Conservation (phyloP, 345 rosid species). For the Bruguiera sexangula region DNA sequence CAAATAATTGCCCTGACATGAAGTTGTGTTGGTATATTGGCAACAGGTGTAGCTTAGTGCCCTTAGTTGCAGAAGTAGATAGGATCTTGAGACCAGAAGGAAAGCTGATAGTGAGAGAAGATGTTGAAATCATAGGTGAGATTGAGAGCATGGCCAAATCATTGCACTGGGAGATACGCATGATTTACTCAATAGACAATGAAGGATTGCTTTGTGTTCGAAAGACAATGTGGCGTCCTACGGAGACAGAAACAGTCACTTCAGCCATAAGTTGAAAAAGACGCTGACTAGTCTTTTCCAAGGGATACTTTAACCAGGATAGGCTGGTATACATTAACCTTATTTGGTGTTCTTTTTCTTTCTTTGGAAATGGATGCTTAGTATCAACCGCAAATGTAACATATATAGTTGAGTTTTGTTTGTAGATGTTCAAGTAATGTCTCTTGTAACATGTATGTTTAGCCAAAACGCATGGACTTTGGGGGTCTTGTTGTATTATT, state of each 20-base stretch:
- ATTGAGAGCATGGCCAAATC: constrained; percentile 60
- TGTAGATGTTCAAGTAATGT: neutral
- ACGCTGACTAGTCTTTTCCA: neutral
- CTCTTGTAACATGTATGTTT: neutral
- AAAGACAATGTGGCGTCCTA: constrained; percentile 79
- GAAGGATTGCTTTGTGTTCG: constrained; percentile 55
- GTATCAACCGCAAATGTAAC: neutral
- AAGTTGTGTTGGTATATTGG: constrained; percentile 7
- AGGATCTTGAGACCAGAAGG: constrained; percentile 74
- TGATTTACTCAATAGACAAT: constrained; percentile 45
- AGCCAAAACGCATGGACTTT: neutral
- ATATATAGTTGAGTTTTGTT: neutral
- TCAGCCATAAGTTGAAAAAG: constrained; percentile 47
- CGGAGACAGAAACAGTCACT: constrained; percentile 43
- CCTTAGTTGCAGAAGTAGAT: constrained; percentile 72
- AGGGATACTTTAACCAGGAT: too few relatives aligned
- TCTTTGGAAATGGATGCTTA: neutral
- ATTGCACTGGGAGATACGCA: constrained; percentile 53
- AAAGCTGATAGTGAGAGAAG: constrained; percentile 59
- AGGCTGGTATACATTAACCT: too few relatives aligned
- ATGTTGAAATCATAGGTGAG: constrained; percentile 50
- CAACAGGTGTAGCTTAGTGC: constrained; percentile 57
- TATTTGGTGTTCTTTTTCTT: neutral
- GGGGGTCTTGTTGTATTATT: neutral
- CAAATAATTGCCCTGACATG: neutral